Evolutionary conservation across 2,329 filamentous ascomycete genomes (phyloP).

Genomic region (Monosporascus sp.): DNA sequence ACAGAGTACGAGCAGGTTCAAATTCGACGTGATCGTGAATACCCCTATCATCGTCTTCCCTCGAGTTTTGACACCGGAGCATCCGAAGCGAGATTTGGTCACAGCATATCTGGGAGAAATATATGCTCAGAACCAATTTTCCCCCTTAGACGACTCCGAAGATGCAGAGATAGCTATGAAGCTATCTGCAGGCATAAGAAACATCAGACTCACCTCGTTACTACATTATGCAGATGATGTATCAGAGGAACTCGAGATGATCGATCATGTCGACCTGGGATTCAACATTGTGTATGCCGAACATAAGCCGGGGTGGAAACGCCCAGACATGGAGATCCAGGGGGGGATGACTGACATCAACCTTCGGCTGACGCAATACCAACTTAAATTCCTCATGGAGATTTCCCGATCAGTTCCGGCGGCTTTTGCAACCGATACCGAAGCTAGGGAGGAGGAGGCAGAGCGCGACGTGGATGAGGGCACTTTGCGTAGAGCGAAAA

Average conservation of each 20-base stretch:
- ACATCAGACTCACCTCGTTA: conserved; percentile 83
- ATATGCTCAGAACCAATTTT: conserved; percentile 91
- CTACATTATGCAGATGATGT: conserved; percentile 71
- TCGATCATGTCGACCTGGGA: conserved; percentile 91
- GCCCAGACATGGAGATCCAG: conserved; percentile 87
- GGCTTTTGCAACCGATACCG: conserved; percentile 72
- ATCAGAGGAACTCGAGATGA: conserved; percentile 87
- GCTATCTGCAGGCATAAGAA: conserved; percentile 83
- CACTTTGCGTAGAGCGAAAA: conserved; percentile 44
- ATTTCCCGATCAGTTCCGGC: conserved; percentile 82
- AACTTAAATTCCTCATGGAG: conserved; percentile 83
- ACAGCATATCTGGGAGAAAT: conserved; percentile 96
- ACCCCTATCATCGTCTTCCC: conserved; percentile 97
- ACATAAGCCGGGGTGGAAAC: conserved; percentile 68
- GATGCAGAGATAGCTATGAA: conserved; percentile 77
- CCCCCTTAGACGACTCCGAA: conserved; percentile 72
- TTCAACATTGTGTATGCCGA: conserved; percentile 92
- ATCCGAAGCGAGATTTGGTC: conserved; percentile 70
- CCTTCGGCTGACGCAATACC: conserved; percentile 80
- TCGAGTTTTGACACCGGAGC: conserved; percentile 64
- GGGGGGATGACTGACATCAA: conserved; percentile 93
- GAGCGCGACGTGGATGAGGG: conserved; percentile 65
- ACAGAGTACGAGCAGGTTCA: conserved; percentile 82
- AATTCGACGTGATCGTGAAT: conserved; percentile 88
- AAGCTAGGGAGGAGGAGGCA: conserved; percentile 67